A percentile compares a stretch with the other conserved stretches of the same genome.
Evolutionary conservation across 345 rosid species (phyloP).

Genomic region (Moricandia moricandioides): DNA sequence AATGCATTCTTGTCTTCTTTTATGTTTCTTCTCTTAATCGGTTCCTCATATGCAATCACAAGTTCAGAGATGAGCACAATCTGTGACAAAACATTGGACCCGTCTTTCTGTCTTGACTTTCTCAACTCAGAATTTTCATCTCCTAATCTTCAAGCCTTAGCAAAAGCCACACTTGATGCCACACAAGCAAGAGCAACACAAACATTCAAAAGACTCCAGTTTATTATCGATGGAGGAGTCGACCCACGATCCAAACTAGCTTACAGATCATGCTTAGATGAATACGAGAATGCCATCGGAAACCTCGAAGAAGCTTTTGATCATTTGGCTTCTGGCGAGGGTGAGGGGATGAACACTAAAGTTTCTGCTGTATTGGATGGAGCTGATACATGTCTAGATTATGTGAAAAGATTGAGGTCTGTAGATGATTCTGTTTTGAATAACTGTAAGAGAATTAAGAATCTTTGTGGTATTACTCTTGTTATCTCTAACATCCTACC

Average conservation of each 20-base stretch:
- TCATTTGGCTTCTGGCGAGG: conserved; percentile 32
- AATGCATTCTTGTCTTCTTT: conserved; percentile 39
- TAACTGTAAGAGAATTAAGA: conserved; percentile 26
- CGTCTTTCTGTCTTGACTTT: conserved; percentile 31
- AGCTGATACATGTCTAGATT: conserved; percentile 34
- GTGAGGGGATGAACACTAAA: conserved; percentile 22
- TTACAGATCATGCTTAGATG: conserved; percentile 31
- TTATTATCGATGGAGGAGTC: conserved; percentile 29
- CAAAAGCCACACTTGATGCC: conserved; percentile 30
- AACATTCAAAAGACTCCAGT: conserved; percentile 21
- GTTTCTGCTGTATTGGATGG: conserved; percentile 35
- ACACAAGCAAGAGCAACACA: conserved; percentile 19
- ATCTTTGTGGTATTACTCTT: conserved; percentile 36
- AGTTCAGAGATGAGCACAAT: conserved; percentile 25
- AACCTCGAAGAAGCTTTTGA: conserved; percentile 26
- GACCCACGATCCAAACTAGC: conserved; percentile 34
- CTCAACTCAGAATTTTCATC: conserved; percentile 22
- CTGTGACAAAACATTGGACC: conserved; percentile 30
- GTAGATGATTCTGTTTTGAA: conserved; percentile 28
- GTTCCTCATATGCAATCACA: conserved; percentile 34
- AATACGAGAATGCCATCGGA: conserved; percentile 3
- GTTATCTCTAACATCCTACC: conserved; percentile 38
- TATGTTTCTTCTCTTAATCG: conserved; percentile 23
- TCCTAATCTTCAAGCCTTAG: conserved; percentile 30
- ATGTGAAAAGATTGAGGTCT: conserved; percentile 30